phyloP scores from a whole-genome alignment of 129 eudicot species.

The Cynara cardunculus region DNA sequence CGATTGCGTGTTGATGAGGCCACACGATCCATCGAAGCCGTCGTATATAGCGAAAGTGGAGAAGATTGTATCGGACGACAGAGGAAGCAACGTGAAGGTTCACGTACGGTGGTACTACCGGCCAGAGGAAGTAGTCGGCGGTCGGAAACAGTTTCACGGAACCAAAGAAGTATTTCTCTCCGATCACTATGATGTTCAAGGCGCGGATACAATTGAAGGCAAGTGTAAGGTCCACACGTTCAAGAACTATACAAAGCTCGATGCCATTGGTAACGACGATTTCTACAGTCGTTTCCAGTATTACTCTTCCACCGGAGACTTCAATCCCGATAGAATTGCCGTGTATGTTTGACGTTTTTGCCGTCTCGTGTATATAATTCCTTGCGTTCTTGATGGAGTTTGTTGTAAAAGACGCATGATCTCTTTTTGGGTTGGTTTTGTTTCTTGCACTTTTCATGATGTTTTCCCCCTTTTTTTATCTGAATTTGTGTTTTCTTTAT shows the following conservation, averaged over 20 bases:
- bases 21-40: slow-evolving; percentile 56
- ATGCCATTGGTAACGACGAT: slow-evolving; percentile 59
- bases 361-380: background rate
- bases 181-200: slow-evolving; percentile 64
- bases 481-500: background rate
- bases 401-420: no score
- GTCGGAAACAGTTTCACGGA: slow-evolving; percentile 68
- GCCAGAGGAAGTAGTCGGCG: slow-evolving; percentile 74
- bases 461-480: no score
- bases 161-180: slow-evolving; percentile 70
- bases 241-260: slow-evolving; percentile 66
- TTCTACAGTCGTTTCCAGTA: slow-evolving; percentile 80
- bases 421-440: no score
- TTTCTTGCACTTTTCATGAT: background rate
- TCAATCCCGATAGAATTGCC: slow-evolving; percentile 62
- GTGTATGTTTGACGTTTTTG: slow-evolving; percentile 40
- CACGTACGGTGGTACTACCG: slow-evolving; percentile 81
- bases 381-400: background rate
- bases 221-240: slow-evolving; percentile 68
- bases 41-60: slow-evolving; percentile 58
- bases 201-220: slow-evolving; percentile 67
- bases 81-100: slow-evolving; percentile 52
- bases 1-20: slow-evolving; percentile 76
- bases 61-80: slow-evolving; percentile 46
- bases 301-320: slow-evolving; percentile 52